Percentiles rank a stretch among this genome's conserved stretches.
Evolutionary conservation across 192 early-diverging fungal species (phyloP).

Genomic region (Backusella parvicylindrica): DNA sequence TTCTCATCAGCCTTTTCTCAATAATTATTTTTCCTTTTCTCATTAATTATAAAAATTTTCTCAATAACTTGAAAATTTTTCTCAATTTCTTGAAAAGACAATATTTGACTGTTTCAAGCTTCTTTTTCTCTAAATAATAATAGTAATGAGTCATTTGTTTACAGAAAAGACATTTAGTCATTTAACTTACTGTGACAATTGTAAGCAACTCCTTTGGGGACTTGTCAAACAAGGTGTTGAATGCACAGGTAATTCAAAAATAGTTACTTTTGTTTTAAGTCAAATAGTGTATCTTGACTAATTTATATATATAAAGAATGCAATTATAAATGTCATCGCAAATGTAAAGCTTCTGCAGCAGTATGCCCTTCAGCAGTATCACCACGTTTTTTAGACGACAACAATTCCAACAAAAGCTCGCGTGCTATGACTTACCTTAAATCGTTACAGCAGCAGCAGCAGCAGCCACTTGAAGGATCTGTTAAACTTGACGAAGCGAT

Average conservation of each 20-base stretch:
- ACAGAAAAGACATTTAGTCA: constrained; percentile 54
- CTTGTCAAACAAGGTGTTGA: constrained; percentile 61
- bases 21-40: too few species aligned
- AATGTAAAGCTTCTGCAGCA: neutral
- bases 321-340: neutral
- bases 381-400: neutral
- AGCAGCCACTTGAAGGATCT: neutral
- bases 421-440: neutral
- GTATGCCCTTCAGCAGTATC: neutral
- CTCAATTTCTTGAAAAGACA: too few species aligned
- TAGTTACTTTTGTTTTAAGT: neutral
- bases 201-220: constrained; percentile 73
- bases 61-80: too few species aligned
- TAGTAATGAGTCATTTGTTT: constrained; percentile 46
- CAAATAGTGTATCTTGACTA: neutral
- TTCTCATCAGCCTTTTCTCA: too few species aligned
- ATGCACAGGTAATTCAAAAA: constrained; percentile 46
- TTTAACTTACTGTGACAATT: constrained; percentile 67
- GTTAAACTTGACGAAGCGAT: neutral
- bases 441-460: neutral
- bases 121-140: neutral
- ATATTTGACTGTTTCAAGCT: neutral
- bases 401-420: neutral
- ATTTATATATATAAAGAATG: neutral
- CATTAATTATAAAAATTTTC: too few species aligned